Base-by-base conservation (phyloP, 2,329 filamentous ascomycete genomes). In the Daldinia sp. region DNA sequence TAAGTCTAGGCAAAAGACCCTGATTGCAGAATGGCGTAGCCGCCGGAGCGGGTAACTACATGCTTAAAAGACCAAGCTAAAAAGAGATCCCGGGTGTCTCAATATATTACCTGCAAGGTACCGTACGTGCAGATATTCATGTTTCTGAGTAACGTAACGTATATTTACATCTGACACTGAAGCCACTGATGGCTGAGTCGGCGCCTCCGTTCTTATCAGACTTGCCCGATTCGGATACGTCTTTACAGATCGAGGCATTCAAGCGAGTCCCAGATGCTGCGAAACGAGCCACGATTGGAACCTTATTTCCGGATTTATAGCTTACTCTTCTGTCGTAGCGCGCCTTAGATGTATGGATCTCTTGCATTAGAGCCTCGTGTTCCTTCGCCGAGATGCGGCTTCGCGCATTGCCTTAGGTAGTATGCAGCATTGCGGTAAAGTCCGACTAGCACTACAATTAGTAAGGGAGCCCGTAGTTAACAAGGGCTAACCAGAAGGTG, bases 191-290 rank as follows among this genome's bases (percentile, higher is more conserved):
- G 57, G 28, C 59, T 58, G 4, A 48, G 7, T 35, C 53, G 33
- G 51, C 20, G 33, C n/a, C 51, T 55, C 51, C 33, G 33, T 41
- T 15, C 39, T 41, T 13, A 39, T 41, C 12, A n/a, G 56, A 68
- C 44, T 58, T 64, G 41, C 65, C 65, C 60, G 48, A 56, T 64
- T 33, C 35, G 60, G 57, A 64, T 30, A 64, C 37, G 33, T 58
- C 53, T 46, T 53, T 44, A 53, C 55, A 26, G 41, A 55, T 53
- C 33, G 53, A 56, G 23, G 10, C 23, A 50, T 26, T 20, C 23
- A 42, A 60, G 54, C 30, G 33, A 54, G 53, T 39, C 42, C 30
- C n/a, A 41, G 46, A 37, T 15, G 12, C 28, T 26, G n/a, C 39
- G 35, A 13, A 53, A 60, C 26, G 35, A 54, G 60, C 65, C 42